Conservation (phyloP, 768 basidiomycete genomes). For the Lactarius tabidus region DNA sequence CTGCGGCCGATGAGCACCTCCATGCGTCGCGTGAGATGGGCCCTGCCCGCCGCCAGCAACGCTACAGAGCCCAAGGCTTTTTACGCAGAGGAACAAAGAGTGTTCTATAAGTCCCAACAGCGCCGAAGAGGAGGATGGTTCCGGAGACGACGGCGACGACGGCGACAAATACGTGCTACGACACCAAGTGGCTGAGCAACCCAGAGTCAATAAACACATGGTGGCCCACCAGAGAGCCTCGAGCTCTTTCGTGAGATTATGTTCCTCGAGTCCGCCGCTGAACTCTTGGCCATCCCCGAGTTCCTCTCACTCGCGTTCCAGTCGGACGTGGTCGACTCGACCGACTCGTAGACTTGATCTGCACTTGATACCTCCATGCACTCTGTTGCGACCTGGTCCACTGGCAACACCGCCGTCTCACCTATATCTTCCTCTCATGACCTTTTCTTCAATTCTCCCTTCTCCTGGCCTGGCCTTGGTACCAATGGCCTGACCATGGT, state of each 20-base stretch:
- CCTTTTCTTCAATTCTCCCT: no score
- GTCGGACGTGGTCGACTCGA: constrained; percentile 51
- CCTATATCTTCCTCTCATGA: constrained; percentile 62
- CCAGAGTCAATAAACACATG: constrained; percentile 20
- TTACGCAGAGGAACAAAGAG: no score
- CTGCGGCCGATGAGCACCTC: constrained; percentile 65
- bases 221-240: constrained; percentile 20
- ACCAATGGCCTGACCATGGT: no score
- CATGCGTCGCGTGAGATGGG: constrained; percentile 37
- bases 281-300: constrained; percentile 51
- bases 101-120: no score
- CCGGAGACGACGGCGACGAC: constrained; percentile 54
- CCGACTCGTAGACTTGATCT: constrained; percentile 49
- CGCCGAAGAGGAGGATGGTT: no score
- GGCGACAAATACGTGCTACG: constrained; percentile 26
- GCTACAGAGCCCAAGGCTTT: constrained; percentile 63
- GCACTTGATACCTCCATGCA: constrained; percentile 62
- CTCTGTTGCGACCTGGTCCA: constrained; percentile 35
- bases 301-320: constrained; percentile 48
- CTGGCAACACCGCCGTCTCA: constrained; percentile 44
- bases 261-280: no score
- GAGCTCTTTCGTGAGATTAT: constrained; percentile 33
- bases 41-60: constrained; percentile 58
- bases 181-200: constrained; percentile 20
- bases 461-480: no score